Percentiles rank a stretch among this genome's conserved stretches.
phyloP scores from a whole-genome alignment of 768 basidiomycete species.

The Boletellus ananas region DNA sequence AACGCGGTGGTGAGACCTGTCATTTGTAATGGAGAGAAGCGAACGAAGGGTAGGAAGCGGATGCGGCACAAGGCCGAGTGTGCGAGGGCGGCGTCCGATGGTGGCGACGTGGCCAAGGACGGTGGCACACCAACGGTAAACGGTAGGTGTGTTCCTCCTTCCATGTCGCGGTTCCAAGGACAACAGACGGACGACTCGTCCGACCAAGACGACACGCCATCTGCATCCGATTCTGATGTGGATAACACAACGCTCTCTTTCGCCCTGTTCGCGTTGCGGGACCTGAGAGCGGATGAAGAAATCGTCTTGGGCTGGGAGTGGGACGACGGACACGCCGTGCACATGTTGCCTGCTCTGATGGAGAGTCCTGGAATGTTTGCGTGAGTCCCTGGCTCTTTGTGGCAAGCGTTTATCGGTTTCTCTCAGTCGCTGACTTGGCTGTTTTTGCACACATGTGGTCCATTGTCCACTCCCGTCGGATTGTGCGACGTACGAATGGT shows the following conservation, averaged over 20 bases:
- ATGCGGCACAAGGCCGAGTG: constrained; percentile 20
- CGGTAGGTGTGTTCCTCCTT: constrained; percentile 9
- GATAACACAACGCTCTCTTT: constrained; percentile 52
- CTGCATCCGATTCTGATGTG: constrained; percentile 18
- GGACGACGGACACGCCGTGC: constrained; percentile 89
- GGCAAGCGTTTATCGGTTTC: too few relatives aligned
- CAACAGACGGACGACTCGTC: constrained; percentile 14
- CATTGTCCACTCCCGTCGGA: background rate
- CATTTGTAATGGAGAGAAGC: constrained; percentile 31
- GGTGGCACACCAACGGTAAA: constrained; percentile 4
- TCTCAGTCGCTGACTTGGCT: background rate
- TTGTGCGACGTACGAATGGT: background rate
- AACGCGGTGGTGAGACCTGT: constrained; percentile 46
- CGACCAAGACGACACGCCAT: constrained; percentile 17
- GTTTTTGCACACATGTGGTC: too few relatives aligned
- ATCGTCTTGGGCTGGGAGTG: constrained; percentile 93
- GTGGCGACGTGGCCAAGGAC: background rate
- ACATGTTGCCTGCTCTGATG: constrained; percentile 67
- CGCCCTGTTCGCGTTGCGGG: constrained; percentile 74
- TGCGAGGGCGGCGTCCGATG: constrained; percentile 4
- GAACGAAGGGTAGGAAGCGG: constrained; percentile 13
- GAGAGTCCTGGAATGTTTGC: constrained; percentile 52
- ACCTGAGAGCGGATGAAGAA: constrained; percentile 77
- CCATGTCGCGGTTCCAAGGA: constrained; percentile 3
- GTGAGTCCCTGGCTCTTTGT: constrained; percentile 38